These are phyloP conservation scores for Bullera alba DNA, from an alignment of 768 basidiomycete genomes.

Conservation along the genomic window DNA sequence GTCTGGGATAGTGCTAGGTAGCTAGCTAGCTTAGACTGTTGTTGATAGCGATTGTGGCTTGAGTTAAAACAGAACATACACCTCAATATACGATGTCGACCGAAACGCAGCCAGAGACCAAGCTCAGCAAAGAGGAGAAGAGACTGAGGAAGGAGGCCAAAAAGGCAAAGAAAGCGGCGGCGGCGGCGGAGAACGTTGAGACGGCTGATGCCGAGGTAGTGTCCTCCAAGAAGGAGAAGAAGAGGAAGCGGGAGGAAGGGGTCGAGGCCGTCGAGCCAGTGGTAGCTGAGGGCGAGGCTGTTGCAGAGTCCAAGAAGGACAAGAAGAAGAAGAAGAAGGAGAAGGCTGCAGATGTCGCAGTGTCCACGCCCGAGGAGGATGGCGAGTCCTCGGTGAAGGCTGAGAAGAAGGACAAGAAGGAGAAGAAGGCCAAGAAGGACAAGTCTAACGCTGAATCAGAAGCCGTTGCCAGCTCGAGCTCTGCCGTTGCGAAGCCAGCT, in stretches of 20 bases:
- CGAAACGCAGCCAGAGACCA: neutral
- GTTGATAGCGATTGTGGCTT: neutral
- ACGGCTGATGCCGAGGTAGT: neutral
- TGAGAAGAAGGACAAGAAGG: conserved; percentile 24
- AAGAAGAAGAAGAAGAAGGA: conserved; percentile 24
- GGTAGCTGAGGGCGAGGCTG: conserved; percentile 43
- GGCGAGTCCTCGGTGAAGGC: conserved; percentile 5
- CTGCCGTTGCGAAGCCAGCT: conserved; percentile 26
- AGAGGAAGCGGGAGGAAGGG: conserved; percentile 31
- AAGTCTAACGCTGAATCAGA: conserved; percentile 22
- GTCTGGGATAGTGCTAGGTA: neutral
- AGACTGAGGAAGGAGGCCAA: conserved; percentile 50
- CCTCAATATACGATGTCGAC: neutral
- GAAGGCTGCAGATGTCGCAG: conserved; percentile 4
- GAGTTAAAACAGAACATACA: neutral
- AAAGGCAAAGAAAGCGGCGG: conserved; percentile 21
- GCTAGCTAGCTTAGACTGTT: neutral
- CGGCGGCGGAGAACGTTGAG: neutral
- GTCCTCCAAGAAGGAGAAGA: conserved; percentile 12
- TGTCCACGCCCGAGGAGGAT: conserved; percentile 18
- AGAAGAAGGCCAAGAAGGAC: conserved; percentile 36
- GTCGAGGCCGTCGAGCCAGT: conserved; percentile 60
- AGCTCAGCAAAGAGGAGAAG: conserved; percentile 26
- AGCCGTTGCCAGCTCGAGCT: conserved; percentile 14
- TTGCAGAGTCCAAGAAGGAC: conserved; percentile 5